A percentile compares a stretch with the other conserved stretches of the same genome.
phyloP scores from a whole-genome alignment of 495 filamentous ascomycete genomes.

The Penicillium psychrofluorescens region DNA sequence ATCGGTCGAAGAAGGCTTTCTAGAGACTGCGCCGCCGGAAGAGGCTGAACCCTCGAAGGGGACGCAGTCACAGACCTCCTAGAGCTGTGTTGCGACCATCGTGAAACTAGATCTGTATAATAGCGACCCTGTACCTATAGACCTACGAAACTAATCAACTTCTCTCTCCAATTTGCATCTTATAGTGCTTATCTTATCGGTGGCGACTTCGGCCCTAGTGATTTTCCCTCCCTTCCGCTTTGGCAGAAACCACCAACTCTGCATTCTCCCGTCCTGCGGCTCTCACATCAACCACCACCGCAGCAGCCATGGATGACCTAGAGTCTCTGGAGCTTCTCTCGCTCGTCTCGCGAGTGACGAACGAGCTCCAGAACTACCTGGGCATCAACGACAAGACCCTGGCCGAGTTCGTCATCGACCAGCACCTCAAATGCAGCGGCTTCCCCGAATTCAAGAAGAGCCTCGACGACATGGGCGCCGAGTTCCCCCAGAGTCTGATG shows the following conservation, averaged over 20 bases:
- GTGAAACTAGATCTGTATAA: constrained; percentile 10
- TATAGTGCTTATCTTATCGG: constrained; percentile 34
- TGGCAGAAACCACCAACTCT: no score
- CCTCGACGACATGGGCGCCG: constrained; percentile 68
- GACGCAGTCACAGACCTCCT: neutral
- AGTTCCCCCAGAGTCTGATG: constrained; percentile 83
- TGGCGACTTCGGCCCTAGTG: constrained; percentile 31
- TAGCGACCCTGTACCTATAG: neutral
- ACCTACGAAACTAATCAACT: neutral
- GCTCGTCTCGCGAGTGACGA: constrained; percentile 89
- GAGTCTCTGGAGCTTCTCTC: constrained; percentile 85
- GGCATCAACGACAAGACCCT: constrained; percentile 90
- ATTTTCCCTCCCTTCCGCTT: constrained; percentile 29
- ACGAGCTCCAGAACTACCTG: constrained; percentile 88
- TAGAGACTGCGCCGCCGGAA: neutral
- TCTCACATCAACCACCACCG: no score
- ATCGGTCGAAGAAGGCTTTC: constrained; percentile 6
- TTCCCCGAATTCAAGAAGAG: constrained; percentile 63
- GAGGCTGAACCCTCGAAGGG: neutral
- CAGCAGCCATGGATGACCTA: constrained; percentile 71
- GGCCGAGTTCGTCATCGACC: constrained; percentile 90
- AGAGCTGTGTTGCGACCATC: neutral
- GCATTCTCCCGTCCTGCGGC: no score
- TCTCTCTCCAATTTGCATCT: neutral
- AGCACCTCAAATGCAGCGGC: constrained; percentile 65